Evolutionary conservation across 2,329 filamentous ascomycete species (phyloP).

Genomic region (Metarhizium sp.): DNA sequence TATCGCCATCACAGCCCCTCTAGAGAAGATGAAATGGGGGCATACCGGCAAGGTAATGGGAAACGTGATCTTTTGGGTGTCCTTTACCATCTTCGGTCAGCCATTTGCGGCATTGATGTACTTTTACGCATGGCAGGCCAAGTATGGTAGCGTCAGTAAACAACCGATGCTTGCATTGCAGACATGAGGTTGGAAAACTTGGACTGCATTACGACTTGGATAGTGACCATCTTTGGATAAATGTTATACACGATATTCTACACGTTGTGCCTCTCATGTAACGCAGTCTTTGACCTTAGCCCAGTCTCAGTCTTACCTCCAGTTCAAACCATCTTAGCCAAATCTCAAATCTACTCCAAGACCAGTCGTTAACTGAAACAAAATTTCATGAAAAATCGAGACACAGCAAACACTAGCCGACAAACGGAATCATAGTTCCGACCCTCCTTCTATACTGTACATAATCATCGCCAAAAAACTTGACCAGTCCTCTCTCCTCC

Average conservation of each 20-base stretch:
- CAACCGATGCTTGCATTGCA: slow-evolving; percentile 12
- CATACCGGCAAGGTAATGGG: slow-evolving; percentile 67
- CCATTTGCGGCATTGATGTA: slow-evolving; percentile 87
- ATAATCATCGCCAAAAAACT: slow-evolving; percentile 83
- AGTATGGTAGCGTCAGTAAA: slow-evolving; percentile 75
- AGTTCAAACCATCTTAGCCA: too few species aligned
- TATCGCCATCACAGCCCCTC: slow-evolving; percentile 67
- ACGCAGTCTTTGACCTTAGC: too few species aligned
- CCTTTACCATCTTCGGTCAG: slow-evolving; percentile 91
- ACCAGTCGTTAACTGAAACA: not conserved
- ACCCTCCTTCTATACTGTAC: slow-evolving; percentile 61
- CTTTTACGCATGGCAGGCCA: slow-evolving; percentile 97
- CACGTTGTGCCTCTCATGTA: too few species aligned
- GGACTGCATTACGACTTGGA: not conserved
- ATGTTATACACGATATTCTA: not conserved
- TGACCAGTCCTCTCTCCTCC: slow-evolving; percentile 69
- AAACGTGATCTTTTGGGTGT: slow-evolving; percentile 94
- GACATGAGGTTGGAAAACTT: not conserved
- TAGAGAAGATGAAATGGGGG: slow-evolving; percentile 70
- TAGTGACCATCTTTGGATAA: not conserved
- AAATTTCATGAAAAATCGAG: not conserved
- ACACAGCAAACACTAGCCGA: slow-evolving; percentile 11
- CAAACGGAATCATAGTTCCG: slow-evolving; percentile 70
- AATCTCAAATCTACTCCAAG: too few species aligned
- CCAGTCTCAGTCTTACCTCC: too few species aligned